Conservation (phyloP, 129 eudicot genomes). For the Flaveria trinervia region DNA sequence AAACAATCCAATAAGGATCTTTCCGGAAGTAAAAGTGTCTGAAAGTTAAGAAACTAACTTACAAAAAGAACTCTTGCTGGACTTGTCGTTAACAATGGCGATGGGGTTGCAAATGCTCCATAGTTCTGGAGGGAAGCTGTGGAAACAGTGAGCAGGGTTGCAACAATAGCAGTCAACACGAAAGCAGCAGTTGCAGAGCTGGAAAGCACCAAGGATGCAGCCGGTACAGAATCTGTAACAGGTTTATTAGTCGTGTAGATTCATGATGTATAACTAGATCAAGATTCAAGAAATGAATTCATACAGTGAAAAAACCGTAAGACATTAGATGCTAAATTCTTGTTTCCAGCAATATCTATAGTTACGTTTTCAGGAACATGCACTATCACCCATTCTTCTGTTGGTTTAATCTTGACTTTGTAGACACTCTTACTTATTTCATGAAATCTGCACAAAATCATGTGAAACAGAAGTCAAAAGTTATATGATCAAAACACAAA, state of each 20-base stretch:
- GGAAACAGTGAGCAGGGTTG: slow-evolving; percentile 78
- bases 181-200: slow-evolving; percentile 65
- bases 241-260: slow-evolving; percentile 9
- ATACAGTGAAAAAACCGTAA: slow-evolving; percentile 78
- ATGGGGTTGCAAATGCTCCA: slow-evolving; percentile 65
- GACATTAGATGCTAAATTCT: slow-evolving; percentile 65
- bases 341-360: slow-evolving; percentile 84
- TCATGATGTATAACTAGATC: neutral
- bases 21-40: neutral
- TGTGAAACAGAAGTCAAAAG: neutral
- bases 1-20: slow-evolving; percentile 10
- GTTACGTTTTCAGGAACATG: slow-evolving; percentile 75
- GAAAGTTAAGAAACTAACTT: slow-evolving; percentile 30
- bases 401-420: slow-evolving; percentile 50
- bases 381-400: slow-evolving; percentile 41
- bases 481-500: neutral
- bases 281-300: slow-evolving; percentile 26
- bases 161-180: slow-evolving; percentile 56
- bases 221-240: slow-evolving; percentile 67
- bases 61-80: slow-evolving; percentile 83
- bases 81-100: slow-evolving; percentile 51
- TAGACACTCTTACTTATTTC: slow-evolving; percentile 60
- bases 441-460: slow-evolving; percentile 53
- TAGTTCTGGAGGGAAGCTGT: slow-evolving; percentile 65
- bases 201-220: slow-evolving; percentile 55